A percentile compares a stretch with the other conserved stretches of the same genome.
phyloP scores from a whole-genome alignment of 768 basidiomycete species.

The Kwoniella heveanensis region DNA sequence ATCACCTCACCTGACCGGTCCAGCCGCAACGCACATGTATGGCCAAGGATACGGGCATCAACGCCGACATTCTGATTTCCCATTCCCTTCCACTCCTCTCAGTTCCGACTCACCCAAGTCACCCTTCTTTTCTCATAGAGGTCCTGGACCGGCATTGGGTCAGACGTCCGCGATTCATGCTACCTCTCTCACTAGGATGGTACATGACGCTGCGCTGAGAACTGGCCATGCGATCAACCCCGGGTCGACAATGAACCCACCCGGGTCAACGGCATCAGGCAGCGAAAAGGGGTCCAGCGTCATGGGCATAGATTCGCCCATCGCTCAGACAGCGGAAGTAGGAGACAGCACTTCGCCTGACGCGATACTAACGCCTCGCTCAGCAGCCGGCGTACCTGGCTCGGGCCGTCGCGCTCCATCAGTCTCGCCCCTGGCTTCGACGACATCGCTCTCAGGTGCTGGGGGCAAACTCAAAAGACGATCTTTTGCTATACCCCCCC shows the following conservation, averaged over 20 bases:
- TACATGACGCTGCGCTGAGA: conserved; percentile 50
- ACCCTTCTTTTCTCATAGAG: conserved; percentile 18
- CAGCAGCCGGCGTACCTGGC: neutral
- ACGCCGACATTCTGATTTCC: conserved; percentile 35
- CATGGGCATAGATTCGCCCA: conserved; percentile 21
- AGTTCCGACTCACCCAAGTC: conserved; percentile 28
- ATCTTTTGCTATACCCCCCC: conserved; percentile 49
- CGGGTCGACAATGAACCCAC: conserved; percentile 15
- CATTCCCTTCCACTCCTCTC: conserved; percentile 24
- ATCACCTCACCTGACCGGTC: conserved; percentile 22
- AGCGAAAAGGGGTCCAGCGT: conserved; percentile 37
- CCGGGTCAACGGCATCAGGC: conserved; percentile 15
- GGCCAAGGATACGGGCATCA: conserved; percentile 14
- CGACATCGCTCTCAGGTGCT: conserved; percentile 9
- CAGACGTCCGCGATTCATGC: conserved; percentile 28
- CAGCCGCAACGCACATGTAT: neutral
- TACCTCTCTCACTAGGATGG: conserved; percentile 47
- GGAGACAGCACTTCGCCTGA: conserved; percentile 23
- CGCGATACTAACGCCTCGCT: conserved; percentile 15
- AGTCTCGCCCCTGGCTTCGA: conserved; percentile 19
- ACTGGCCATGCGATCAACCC: conserved; percentile 44
- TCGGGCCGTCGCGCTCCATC: conserved; percentile 12
- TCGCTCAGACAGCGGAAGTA: conserved; percentile 5
- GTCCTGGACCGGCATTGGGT: conserved; percentile 17
- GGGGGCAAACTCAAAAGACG: conserved; percentile 28